A percentile compares a stretch with the other conserved stretches of the same genome.
Conservation (phyloP, 768 basidiomycete genomes). For the Xerocomus brunneocitrinus region DNA sequence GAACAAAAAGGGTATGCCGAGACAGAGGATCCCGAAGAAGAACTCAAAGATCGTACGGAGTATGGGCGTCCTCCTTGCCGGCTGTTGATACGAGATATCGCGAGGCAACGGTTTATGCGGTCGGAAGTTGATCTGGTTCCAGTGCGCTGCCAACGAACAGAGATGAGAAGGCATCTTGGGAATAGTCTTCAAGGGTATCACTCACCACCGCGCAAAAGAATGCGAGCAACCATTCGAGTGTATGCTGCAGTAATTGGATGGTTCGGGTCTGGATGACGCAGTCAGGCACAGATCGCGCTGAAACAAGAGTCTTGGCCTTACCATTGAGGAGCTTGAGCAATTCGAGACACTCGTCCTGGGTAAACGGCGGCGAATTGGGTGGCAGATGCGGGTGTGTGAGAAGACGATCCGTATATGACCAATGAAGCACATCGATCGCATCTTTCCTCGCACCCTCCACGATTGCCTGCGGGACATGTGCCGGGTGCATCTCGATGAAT, state of each 20-base stretch:
- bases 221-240: conserved; percentile 63
- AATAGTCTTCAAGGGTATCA: conserved; percentile 1
- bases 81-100: conserved; percentile 37
- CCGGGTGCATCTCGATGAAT: conserved; percentile 75
- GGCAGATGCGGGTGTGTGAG: conserved; percentile 48
- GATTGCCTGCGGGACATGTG: conserved; percentile 52
- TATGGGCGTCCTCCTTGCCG: conserved; percentile 35
- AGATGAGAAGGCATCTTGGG: conserved; percentile 1
- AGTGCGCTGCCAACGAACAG: conserved; percentile 39
- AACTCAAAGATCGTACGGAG: conserved; percentile 52
- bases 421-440: conserved; percentile 71
- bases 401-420: conserved; percentile 78
- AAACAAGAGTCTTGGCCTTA: conserved; percentile 7
- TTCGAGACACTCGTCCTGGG: conserved; percentile 73
- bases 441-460: conserved; percentile 55
- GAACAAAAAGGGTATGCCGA: conserved; percentile 80
- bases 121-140: conserved; percentile 69
- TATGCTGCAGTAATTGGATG: conserved; percentile 38
- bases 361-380: conserved; percentile 60
- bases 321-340: conserved; percentile 54
- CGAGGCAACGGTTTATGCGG: conserved; percentile 62
- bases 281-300: not conserved
- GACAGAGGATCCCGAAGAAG: conserved; percentile 57
- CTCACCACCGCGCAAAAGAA: conserved; percentile 65
- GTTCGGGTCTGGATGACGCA: conserved; percentile 12